Evolutionary conservation across 257 asterid species (phyloP).

Genomic region (Petunia secreta): DNA sequence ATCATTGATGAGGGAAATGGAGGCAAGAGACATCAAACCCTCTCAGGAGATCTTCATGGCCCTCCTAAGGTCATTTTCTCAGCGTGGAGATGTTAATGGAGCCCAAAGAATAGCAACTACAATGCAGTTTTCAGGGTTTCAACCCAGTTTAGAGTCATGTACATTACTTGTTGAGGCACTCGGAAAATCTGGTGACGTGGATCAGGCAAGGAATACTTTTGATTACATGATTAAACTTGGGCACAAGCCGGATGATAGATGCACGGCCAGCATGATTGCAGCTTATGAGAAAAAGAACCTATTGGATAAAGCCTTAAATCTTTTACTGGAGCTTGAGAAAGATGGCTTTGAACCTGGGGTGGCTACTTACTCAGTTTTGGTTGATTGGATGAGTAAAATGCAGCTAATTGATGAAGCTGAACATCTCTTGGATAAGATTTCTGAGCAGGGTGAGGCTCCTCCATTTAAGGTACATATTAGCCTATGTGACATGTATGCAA

Average conservation of each 20-base stretch:
- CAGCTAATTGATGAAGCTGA: conserved; percentile 83
- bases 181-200: conserved; percentile 42
- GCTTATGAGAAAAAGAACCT: conserved; percentile 60
- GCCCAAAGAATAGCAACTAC: conserved; percentile 49
- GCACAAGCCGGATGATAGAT: conserved; percentile 77
- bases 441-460: conserved; percentile 73
- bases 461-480: conserved; percentile 68
- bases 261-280: conserved; percentile 63
- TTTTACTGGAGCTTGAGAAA: conserved; percentile 71
- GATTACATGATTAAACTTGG: conserved; percentile 61
- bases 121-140: conserved; percentile 60
- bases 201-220: conserved; percentile 52
- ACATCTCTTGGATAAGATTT: conserved; percentile 69
- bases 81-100: conserved; percentile 38
- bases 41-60: conserved; percentile 66
- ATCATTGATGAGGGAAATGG: conserved; percentile 62
- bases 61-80: conserved; percentile 60
- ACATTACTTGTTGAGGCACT: conserved; percentile 65
- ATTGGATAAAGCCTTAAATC: conserved; percentile 63
- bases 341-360: conserved; percentile 77
- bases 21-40: conserved; percentile 49
- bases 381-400: conserved; percentile 77
- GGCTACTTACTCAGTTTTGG: conserved; percentile 63
- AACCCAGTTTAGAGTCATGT: conserved; percentile 53
- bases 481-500: conserved; percentile 76